phyloP scores from a whole-genome alignment of 2,329 filamentous ascomycete species.

The Cyanodermella asteris region DNA sequence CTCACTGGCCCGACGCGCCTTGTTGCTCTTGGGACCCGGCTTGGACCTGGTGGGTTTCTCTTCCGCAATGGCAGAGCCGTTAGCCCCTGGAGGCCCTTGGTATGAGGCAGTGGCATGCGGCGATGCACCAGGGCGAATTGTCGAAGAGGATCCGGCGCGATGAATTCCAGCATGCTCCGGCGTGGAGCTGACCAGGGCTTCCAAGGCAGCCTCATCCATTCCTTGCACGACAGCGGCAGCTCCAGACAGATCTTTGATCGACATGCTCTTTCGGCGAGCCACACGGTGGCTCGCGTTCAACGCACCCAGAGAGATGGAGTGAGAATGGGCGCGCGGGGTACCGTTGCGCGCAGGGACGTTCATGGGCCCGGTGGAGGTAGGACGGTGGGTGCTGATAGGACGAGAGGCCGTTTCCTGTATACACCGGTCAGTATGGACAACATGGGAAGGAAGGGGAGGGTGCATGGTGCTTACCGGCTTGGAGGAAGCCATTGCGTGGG shows the following conservation, averaged over 20 bases:
- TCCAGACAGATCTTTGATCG: constrained; percentile 51
- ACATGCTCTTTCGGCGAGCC: constrained; percentile 82
- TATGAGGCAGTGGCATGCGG: too few species aligned
- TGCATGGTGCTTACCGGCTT: too few species aligned
- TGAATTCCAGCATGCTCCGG: too few species aligned
- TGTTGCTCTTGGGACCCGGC: too few species aligned
- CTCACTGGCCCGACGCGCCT: constrained; percentile 53
- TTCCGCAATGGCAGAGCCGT: constrained; percentile 19
- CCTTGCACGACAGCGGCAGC: constrained; percentile 50
- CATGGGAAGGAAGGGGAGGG: too few species aligned
- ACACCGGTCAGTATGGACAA: constrained; percentile 5
- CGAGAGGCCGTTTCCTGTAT: constrained; percentile 27
- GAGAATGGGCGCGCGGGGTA: constrained; percentile 56
- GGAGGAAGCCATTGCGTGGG: too few species aligned
- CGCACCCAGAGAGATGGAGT: constrained; percentile 56
- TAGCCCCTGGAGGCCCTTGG: constrained; percentile 15
- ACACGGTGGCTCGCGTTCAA: constrained; percentile 69
- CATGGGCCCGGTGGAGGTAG: constrained; percentile 35
- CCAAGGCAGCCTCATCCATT: constrained; percentile 11
- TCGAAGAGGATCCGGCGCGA: too few species aligned
- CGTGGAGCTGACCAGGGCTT: too few species aligned
- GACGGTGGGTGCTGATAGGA: constrained; percentile 42
- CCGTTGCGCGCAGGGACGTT: constrained; percentile 38
- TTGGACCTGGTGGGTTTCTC: constrained; percentile 12
- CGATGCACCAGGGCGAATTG: too few species aligned